Conservation (phyloP, 495 filamentous ascomycete species). For the Xylaria flabelliformis region DNA sequence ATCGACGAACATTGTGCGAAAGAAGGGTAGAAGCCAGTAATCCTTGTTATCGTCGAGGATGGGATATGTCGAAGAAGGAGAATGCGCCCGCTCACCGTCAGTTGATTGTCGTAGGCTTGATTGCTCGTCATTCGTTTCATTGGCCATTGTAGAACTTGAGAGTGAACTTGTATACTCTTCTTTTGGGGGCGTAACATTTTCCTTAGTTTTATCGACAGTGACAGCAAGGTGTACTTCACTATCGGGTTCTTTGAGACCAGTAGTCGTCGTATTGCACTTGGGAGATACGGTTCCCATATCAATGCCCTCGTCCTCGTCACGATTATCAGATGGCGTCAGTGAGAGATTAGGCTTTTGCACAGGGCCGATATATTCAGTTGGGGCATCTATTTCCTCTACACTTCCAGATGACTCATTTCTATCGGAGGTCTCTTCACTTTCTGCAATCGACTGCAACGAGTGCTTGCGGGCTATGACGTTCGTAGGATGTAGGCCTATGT, state of each 20-base stretch:
- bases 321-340: not conserved
- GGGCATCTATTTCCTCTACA: not conserved
- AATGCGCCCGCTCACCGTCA: slow-evolving; percentile 19
- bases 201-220: not conserved
- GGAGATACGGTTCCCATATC: slow-evolving; percentile 32
- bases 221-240: not conserved
- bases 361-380: slow-evolving; percentile 25
- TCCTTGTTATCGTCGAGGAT: slow-evolving; percentile 7
- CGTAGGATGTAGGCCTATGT: not conserved
- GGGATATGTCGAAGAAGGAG: slow-evolving; percentile 18
- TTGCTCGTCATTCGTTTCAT: not conserved
- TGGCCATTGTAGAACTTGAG: not conserved
- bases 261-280: not conserved
- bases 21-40: slow-evolving; percentile 32
- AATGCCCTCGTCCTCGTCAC: slow-evolving; percentile 38
- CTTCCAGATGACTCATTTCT: not conserved
- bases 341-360: slow-evolving; percentile 14
- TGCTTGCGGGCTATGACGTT: slow-evolving; percentile 17
- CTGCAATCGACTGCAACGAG: slow-evolving; percentile 34
- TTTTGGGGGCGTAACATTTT: not conserved
- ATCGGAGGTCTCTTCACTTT: slow-evolving; percentile 32
- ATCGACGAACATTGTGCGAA: slow-evolving; percentile 31
- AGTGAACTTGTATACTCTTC: not conserved
- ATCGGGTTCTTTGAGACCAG: not conserved
- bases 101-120: slow-evolving; percentile 27